These are phyloP conservation scores for Crithidia brevicula DNA, from an alignment of 208 protist genomes.

Conservation along the genomic window DNA sequence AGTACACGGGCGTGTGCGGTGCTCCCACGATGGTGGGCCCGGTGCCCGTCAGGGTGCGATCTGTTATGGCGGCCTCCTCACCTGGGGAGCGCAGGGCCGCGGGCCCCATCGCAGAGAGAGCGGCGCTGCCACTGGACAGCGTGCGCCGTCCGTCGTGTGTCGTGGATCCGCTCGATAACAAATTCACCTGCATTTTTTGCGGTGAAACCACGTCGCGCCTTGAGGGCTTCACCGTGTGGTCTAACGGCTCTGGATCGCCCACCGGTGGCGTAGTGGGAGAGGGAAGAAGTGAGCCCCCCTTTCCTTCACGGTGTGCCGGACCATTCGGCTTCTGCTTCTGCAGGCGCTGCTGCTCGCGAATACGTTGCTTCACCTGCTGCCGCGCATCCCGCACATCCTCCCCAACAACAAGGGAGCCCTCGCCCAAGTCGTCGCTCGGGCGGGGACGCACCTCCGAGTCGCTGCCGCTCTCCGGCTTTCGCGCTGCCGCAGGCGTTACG, in stretches of 20 bases:
- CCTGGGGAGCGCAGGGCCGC: not conserved
- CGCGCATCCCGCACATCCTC: slow-evolving; percentile 2
- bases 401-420: slow-evolving; percentile 14
- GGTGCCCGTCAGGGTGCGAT: slow-evolving; percentile 5
- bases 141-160: not conserved
- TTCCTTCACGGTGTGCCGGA: not conserved
- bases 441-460: not conserved
- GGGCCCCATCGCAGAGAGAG: not conserved
- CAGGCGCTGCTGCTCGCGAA: not conserved
- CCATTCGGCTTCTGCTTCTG: not conserved
- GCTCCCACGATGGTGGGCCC: not conserved
- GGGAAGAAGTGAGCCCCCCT: not conserved
- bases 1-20: slow-evolving; percentile 4
- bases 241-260: not conserved
- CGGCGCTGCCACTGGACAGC: not conserved
- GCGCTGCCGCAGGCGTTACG: too few species aligned
- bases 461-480: not conserved
- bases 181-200: not conserved
- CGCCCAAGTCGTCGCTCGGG: not conserved
- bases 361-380: not conserved
- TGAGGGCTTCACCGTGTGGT: not conserved
- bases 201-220: not conserved
- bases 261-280: not conserved
- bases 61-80: slow-evolving; percentile 3
- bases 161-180: not conserved